These are phyloP conservation scores for Bocquillonia castaneifolia DNA, from an alignment of 441 rosid species.

Conservation along the genomic window DNA sequence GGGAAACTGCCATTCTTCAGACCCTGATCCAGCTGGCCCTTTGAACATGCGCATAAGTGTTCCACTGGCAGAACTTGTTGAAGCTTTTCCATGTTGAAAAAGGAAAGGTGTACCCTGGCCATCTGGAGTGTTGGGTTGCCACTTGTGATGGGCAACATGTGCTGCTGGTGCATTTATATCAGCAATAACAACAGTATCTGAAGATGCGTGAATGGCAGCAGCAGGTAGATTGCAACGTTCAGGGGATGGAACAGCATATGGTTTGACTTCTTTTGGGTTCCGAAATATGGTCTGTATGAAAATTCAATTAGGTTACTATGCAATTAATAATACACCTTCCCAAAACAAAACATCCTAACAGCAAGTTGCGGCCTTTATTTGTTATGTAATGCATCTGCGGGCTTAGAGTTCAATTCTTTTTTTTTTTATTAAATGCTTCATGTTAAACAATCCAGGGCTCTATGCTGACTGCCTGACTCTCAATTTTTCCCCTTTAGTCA, in stretches of 20 bases:
- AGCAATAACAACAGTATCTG: constrained; percentile 72
- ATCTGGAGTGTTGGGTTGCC: constrained; percentile 99
- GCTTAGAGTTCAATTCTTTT: neutral
- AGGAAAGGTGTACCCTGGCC: constrained; percentile 94
- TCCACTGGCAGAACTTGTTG: constrained; percentile 63
- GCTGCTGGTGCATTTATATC: constrained; percentile 92
- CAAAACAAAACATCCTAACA: constrained; percentile 6
- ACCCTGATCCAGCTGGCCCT: constrained; percentile 58
- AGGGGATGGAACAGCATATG: constrained; percentile 67
- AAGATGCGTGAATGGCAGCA: constrained; percentile 83
- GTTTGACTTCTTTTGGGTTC: constrained; percentile 82
- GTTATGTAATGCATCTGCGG: neutral
- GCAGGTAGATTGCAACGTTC: constrained; percentile 99
- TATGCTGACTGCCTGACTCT: neutral
- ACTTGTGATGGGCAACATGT: constrained; percentile 83
- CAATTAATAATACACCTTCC: neutral
- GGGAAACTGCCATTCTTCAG: constrained; percentile 78
- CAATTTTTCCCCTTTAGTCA: no score
- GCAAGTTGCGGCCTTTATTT: constrained; percentile 5
- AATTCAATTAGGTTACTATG: constrained; percentile 19
- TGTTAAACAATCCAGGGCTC: neutral
- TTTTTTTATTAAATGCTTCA: no score
- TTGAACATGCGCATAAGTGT: constrained; percentile 88
- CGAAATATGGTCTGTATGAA: constrained; percentile 83
- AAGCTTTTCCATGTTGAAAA: constrained; percentile 83